Base-by-base conservation (phyloP, 2,329 filamentous ascomycete genomes). In the Nannizzia gypsea region DNA sequence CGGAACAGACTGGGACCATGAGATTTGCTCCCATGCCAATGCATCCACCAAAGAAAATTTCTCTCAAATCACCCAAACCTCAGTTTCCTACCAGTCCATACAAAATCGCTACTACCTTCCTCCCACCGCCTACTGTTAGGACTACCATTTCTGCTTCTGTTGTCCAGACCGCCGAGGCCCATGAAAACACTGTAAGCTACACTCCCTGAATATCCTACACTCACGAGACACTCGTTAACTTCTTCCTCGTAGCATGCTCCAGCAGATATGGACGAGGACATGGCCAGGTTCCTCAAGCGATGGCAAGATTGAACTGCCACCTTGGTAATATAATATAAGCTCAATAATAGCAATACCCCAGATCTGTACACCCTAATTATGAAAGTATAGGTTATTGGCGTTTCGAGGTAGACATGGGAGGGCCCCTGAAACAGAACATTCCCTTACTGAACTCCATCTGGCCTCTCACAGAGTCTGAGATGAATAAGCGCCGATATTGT, bases 21-120 rank as follows among this genome's bases (percentile, higher is more conserved):
- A 79, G 78, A 66, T 86, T 83, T 68, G 83, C 83, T 11, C 82
- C 83, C 1, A 82, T 83, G 80, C 80, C 83, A 62, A 77, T 77
- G 57, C 73, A 78, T n/a, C 82, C 83, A 1, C 76, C 77, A 9
- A 83, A 79, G 3, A 81, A 81, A 66, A 83, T 85, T 62, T 82
- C 81, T 2, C 76, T 76, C 40, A 81, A 78, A 65, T 72, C 71
- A 3, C 71, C 74, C 13, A 76, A 73, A 48, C 78, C 78, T 6
- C 70, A 80, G 64, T 80, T 78, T 65, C 81, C 83, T 1, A 82
- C 81, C 2, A 84, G 81, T 64, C 71, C 76, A 6, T 81, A 78
- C 59, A 69, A 67, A 3, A 74, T 83, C 63, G 82, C 81, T 1
- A 80, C 72, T 5, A 74, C 79, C 1, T 78, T 73, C 59, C 68